Conservation (phyloP, 2,329 filamentous ascomycete genomes). For the Paraconiothyrium sp. region DNA sequence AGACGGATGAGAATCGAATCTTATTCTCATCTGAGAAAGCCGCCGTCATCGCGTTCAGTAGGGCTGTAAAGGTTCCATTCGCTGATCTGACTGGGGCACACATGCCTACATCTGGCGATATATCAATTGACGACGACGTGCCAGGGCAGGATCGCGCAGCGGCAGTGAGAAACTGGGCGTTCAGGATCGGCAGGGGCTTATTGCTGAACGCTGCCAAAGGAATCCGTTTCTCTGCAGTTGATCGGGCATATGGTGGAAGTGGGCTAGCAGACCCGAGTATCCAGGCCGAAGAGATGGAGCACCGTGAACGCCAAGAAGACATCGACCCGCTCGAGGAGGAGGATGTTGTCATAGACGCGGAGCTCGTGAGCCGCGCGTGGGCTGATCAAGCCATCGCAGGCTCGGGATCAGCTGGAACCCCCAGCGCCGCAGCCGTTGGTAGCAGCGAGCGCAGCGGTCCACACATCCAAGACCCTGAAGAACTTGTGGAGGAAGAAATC, state of each 20-base stretch:
- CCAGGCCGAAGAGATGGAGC: constrained; percentile 53
- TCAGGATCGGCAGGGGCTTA: constrained; percentile 67
- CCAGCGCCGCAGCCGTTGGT: constrained; percentile 13
- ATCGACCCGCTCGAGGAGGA: constrained; percentile 59
- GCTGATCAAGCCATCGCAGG: constrained; percentile 22
- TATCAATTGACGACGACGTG: constrained; percentile 34
- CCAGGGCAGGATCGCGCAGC: constrained; percentile 53
- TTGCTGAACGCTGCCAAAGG: constrained; percentile 65
- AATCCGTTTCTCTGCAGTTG: constrained; percentile 66
- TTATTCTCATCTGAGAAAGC: constrained; percentile 63
- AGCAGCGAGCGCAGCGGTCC: constrained; percentile 9
- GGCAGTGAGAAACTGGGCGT: constrained; percentile 65
- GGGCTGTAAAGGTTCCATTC: constrained; percentile 63
- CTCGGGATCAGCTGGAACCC: constrained; percentile 17
- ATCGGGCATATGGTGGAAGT: constrained; percentile 70
- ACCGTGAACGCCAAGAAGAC: constrained; percentile 55
- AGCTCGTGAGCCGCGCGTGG: constrained; percentile 31
- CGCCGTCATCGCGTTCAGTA: constrained; percentile 66
- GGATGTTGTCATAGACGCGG: constrained; percentile 50
- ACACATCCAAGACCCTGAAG: constrained; percentile 15
- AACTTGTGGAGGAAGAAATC: constrained; percentile 39
- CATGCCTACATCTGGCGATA: constrained; percentile 34
- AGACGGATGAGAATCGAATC: constrained; percentile 62
- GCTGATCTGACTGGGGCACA: constrained; percentile 58
- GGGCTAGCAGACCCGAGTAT: constrained; percentile 54